Conservation (phyloP, 2,329 filamentous ascomycete genomes). For the Fusarium odoratissimum region DNA sequence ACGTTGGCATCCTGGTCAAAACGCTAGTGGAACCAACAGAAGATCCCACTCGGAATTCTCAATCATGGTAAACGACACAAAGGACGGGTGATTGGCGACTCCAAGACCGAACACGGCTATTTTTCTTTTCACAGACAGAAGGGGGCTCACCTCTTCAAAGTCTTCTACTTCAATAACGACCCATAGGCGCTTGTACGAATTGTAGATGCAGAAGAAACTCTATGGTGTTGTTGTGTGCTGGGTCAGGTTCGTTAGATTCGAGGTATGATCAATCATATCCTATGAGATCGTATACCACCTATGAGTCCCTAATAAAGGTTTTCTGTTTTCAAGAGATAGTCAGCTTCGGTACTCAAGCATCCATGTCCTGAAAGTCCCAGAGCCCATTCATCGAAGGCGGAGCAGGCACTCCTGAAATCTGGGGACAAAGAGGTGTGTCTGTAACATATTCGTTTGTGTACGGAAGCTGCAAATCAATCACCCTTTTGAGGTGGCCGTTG, state of each 20-base stretch:
- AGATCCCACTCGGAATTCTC: neutral
- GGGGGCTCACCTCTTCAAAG: neutral
- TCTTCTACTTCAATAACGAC: neutral
- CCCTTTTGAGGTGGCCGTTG: constrained; percentile 12
- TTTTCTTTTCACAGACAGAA: neutral
- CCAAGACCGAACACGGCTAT: neutral
- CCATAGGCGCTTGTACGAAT: neutral
- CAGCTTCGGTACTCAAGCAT: constrained; percentile 24
- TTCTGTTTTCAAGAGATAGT: constrained; percentile 2
- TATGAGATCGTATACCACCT: constrained; percentile 2
- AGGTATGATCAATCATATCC: constrained; percentile 5
- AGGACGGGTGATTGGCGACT: neutral
- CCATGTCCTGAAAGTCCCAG: constrained; percentile 10
- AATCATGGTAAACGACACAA: constrained; percentile 1
- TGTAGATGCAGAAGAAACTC: neutral
- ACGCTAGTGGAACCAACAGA: constrained; percentile 18
- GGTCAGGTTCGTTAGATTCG: neutral
- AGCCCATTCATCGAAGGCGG: constrained; percentile 27
- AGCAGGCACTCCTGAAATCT: constrained; percentile 45
- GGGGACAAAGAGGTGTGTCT: constrained; percentile 39
- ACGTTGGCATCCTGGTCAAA: constrained; percentile 19
- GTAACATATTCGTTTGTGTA: constrained; percentile 5
- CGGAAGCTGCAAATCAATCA: constrained; percentile 3
- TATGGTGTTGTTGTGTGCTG: neutral
- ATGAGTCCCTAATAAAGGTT: neutral